Base-by-base conservation (phyloP, 257 asterid species). In the Ballota nigra region DNA sequence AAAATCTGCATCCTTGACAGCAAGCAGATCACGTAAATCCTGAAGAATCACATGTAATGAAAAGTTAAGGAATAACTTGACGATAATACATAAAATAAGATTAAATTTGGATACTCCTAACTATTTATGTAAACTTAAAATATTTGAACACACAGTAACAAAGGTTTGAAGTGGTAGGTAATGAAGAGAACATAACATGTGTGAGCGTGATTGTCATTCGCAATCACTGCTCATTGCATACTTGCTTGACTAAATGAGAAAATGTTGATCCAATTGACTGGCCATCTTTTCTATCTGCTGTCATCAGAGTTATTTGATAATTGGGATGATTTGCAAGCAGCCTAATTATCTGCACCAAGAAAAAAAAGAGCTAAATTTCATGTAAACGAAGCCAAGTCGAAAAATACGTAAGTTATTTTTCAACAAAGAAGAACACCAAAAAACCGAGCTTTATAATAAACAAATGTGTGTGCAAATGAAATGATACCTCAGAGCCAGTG, bases 261-360 rank as follows among this genome's bases (percentile, higher is more conserved):
- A 89, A 93, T 55, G 91, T 96, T 1, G 97, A 87, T 83, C 82
- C 96, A 26, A 93, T 88, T 15, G 97, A 83, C 71, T 89, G 96
- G 16, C 97, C 98, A 58, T 97, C 98, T 87, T 93, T 91, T 71
- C 96, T 76, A 78, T 91, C 96, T n/a, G 97, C 98, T 16, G 97
- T 93, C 97, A 91, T 86, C 82, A 93, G 71, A 19, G 96, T 85
- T 68, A 87, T 91, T 63, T 72, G 78, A 68, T 82, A 93, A 74
- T 83, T 79, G 1, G 96, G 96, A 76, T 93, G 98, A 83, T 80
- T 80, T 0, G 92, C 84, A 15, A 93, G 85, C 75, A 93, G 84
- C 87, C 96, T 85, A 63, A 91, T 83, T 65, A 91, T 87, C 97
- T 93, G 89, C 82, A 76, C 28, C 63, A 51, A 52, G 8, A n/a